Evolutionary conservation across 2,329 filamentous ascomycete species (phyloP).

Genomic region (Trichoderma aggressivum): DNA sequence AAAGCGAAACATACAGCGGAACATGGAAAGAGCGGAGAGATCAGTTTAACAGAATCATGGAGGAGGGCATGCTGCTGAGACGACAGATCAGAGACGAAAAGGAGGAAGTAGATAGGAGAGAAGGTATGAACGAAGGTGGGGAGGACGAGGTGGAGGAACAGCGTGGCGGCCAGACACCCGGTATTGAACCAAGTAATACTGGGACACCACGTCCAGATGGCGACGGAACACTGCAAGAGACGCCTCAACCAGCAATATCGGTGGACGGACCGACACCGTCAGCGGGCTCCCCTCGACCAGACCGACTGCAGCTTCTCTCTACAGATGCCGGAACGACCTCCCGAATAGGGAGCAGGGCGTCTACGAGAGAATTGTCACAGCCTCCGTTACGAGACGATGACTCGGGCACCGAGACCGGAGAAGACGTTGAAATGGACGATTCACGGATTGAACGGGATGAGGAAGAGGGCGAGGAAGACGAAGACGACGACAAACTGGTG

Average conservation of each 20-base stretch:
- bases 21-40: slow-evolving; percentile 83
- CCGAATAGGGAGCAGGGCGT: slow-evolving; percentile 28
- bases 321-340: slow-evolving; percentile 23
- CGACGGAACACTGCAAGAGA: slow-evolving; percentile 29
- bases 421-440: slow-evolving; percentile 60
- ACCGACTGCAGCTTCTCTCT: slow-evolving; percentile 26
- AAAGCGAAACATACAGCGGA: slow-evolving; percentile 74
- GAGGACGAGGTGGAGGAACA: slow-evolving; percentile 55
- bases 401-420: slow-evolving; percentile 41
- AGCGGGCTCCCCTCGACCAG: slow-evolving; percentile 29
- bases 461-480: slow-evolving; percentile 33
- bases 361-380: slow-evolving; percentile 29
- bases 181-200: slow-evolving; percentile 49
- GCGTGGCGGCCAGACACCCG: slow-evolving; percentile 47
- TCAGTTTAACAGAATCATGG: slow-evolving; percentile 84
- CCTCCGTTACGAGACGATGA: slow-evolving; percentile 30
- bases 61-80: slow-evolving; percentile 83
- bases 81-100: slow-evolving; percentile 90
- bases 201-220: slow-evolving; percentile 49
- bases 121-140: slow-evolving; percentile 71
- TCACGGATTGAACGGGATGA: slow-evolving; percentile 36
- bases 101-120: slow-evolving; percentile 84
- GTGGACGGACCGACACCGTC: slow-evolving; percentile 35
- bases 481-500: slow-evolving; percentile 33
- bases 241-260: slow-evolving; percentile 27